phyloP scores from a whole-genome alignment of 495 filamentous ascomycete genomes.

The Amniculicola lignicola region DNA sequence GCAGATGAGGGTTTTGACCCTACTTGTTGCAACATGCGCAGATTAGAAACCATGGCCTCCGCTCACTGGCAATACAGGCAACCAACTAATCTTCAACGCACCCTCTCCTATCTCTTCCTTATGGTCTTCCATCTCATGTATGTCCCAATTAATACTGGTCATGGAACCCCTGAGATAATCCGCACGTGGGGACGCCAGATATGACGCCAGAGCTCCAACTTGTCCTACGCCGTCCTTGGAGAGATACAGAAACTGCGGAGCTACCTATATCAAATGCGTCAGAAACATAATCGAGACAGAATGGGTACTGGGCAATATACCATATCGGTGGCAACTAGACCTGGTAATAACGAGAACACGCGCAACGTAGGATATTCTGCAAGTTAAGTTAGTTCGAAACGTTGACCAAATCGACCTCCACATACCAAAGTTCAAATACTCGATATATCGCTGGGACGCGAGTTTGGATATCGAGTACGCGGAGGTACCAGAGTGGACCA shows the following conservation, averaged over 20 bases:
- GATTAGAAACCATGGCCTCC: constrained; percentile 3
- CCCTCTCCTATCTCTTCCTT: constrained; percentile 17
- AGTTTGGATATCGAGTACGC: constrained; percentile 29
- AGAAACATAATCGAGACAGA: background rate
- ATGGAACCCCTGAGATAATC: constrained; percentile 30
- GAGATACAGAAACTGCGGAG: constrained; percentile 2
- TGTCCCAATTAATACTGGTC: constrained; percentile 33
- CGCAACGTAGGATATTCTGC: constrained; percentile 27
- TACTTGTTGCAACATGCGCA: too few relatives aligned
- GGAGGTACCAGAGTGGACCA: constrained; percentile 12
- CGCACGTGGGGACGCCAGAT: constrained; percentile 19
- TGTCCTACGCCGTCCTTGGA: constrained; percentile 25
- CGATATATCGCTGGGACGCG: constrained; percentile 20
- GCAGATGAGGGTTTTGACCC: too few relatives aligned
- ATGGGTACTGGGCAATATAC: background rate
- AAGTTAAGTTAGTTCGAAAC: background rate
- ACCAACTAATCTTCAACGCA: constrained; percentile 23
- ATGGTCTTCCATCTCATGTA: constrained; percentile 14
- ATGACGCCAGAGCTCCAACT: constrained; percentile 24
- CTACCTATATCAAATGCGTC: background rate
- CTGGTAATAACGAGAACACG: constrained; percentile 25
- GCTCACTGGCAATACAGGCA: background rate
- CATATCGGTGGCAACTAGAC: constrained; percentile 23
- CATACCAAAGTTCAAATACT: constrained; percentile 24
- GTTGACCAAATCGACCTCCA: background rate